Evolutionary conservation across 2,329 filamentous ascomycete species (phyloP).

Genomic region (Delphinella strobiligena): DNA sequence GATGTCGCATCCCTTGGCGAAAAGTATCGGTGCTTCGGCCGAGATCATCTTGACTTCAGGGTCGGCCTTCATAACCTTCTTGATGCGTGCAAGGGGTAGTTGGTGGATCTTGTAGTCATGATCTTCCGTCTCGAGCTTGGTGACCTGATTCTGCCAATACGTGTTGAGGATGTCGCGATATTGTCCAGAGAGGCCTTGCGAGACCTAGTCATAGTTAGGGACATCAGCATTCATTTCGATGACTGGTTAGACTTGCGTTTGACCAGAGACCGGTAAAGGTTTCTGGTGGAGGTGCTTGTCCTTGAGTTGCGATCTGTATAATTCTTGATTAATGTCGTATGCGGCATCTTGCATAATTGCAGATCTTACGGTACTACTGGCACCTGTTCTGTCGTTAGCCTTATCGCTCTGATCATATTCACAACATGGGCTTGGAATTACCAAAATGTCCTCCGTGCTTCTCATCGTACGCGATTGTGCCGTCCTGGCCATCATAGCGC

Average conservation of each 20-base stretch:
- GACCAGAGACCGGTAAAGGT: constrained; percentile 91
- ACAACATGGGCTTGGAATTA: constrained; percentile 14
- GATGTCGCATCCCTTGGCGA: constrained; percentile 96
- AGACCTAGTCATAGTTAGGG: constrained; percentile 49
- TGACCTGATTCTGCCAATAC: constrained; percentile 98
- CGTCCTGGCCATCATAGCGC: constrained; percentile 38
- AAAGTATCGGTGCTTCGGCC: constrained; percentile 91
- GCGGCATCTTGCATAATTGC: constrained; percentile 9
- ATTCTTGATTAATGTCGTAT: constrained; percentile 12
- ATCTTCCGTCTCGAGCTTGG: constrained; percentile 82
- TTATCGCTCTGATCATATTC: background rate
- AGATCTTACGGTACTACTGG: constrained; percentile 52
- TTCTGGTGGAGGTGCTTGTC: constrained; percentile 77
- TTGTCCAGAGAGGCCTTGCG: constrained; percentile 81
- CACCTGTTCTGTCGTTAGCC: constrained; percentile 36
- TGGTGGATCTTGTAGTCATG: constrained; percentile 99
- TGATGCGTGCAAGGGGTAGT: constrained; percentile 91
- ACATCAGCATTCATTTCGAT: constrained; percentile 6
- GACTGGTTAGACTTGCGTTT: constrained; percentile 65
- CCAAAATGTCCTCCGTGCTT: constrained; percentile 38
- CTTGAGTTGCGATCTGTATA: constrained; percentile 67
- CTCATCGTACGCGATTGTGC: constrained; percentile 35
- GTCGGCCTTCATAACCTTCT: constrained; percentile 99
- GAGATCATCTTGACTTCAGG: constrained; percentile 99
- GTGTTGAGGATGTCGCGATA: constrained; percentile 97